Conservation (phyloP, 2,329 filamentous ascomycete species). For the Colletotrichum tofieldiae region DNA sequence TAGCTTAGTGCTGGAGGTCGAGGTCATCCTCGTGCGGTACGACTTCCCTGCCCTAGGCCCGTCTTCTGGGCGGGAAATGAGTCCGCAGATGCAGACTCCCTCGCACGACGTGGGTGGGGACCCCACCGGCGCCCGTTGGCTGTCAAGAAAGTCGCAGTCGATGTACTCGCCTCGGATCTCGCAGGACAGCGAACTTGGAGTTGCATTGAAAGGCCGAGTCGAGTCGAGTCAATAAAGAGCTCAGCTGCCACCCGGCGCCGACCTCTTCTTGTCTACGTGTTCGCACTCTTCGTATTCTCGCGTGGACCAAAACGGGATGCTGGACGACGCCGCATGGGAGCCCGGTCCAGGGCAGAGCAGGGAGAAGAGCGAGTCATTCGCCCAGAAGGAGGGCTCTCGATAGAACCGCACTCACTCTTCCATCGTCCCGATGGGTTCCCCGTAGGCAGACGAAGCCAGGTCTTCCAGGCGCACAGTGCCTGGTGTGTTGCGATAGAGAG, state of each 20-base stretch:
- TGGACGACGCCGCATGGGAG: not conserved
- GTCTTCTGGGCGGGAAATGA: not conserved
- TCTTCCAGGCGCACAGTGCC: not conserved
- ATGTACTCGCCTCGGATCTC: not conserved
- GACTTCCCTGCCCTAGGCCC: not conserved
- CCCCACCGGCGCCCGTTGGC: not conserved
- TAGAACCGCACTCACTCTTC: not conserved
- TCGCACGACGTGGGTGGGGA: too few species aligned
- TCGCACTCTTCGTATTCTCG: not conserved
- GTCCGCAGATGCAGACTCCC: too few species aligned
- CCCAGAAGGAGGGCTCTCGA: not conserved
- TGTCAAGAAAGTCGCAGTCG: not conserved
- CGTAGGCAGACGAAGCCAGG: not conserved
- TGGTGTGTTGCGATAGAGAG: not conserved
- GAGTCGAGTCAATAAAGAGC: not conserved
- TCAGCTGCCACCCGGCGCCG: not conserved
- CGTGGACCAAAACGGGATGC: not conserved
- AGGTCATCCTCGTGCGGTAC: not conserved
- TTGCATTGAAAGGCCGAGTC: not conserved
- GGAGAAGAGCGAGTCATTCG: conserved; percentile 1
- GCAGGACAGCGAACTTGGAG: not conserved
- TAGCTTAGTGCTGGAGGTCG: not conserved
- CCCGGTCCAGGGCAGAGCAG: not conserved
- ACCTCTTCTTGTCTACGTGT: not conserved
- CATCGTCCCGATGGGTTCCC: not conserved